Conservation (phyloP, 306 rosid species). For the Phaseolus lunatus region DNA sequence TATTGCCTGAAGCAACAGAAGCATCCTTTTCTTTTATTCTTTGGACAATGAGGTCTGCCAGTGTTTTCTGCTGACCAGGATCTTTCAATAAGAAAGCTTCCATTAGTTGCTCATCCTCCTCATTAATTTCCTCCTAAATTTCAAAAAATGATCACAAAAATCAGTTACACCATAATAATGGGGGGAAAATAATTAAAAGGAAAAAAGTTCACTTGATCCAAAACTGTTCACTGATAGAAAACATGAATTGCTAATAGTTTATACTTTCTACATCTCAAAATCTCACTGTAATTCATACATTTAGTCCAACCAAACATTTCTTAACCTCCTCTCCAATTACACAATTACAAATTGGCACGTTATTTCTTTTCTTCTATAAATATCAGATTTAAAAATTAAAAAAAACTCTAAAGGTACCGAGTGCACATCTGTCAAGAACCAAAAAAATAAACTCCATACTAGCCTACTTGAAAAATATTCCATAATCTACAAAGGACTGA, state of each 20-base stretch:
- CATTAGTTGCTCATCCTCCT: slow-evolving; percentile 73
- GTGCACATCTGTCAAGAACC: background rate
- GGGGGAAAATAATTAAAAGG: background rate
- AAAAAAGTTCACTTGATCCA: background rate
- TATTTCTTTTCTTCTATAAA: background rate
- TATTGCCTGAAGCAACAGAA: slow-evolving; percentile 61
- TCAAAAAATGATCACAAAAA: slow-evolving; percentile 11
- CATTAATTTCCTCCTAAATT: slow-evolving; percentile 64
- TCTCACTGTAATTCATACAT: background rate
- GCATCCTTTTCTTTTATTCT: slow-evolving; percentile 77
- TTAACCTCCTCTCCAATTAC: background rate
- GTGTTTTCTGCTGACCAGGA: slow-evolving; percentile 58
- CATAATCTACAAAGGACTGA: too few relatives aligned
- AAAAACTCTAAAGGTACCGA: background rate
- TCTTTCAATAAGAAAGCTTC: slow-evolving; percentile 67
- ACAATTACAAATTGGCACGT: background rate
- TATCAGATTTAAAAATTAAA: too few relatives aligned
- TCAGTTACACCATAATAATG: background rate
- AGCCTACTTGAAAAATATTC: background rate
- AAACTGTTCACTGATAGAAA: slow-evolving; percentile 18
- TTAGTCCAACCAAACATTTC: background rate
- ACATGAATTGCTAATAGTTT: slow-evolving; percentile 1
- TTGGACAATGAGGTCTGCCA: slow-evolving; percentile 71
- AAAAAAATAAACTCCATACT: background rate
- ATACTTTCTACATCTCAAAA: background rate